Percentiles rank a stretch among this genome's conserved stretches.
Evolutionary conservation across 148 eudicot species (phyloP).

Genomic region (Chenopodium suecicum): DNA sequence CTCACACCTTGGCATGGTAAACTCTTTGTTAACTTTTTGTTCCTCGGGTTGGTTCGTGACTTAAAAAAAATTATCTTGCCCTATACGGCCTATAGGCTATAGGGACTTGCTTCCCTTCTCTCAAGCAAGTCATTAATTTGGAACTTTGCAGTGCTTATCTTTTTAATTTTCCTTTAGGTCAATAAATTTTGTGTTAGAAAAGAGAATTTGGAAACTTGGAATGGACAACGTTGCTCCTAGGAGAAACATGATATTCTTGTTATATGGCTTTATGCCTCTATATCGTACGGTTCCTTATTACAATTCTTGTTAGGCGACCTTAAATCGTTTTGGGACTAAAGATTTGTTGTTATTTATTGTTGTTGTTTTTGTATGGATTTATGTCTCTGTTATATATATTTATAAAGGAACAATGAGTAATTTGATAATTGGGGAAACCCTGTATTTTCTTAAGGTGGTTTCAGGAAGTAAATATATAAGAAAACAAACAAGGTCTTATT

Average conservation of each 20-base stretch:
- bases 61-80: not conserved
- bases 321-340: no score
- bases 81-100: no score
- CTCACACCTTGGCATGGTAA: not conserved
- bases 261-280: no score
- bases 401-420: no score
- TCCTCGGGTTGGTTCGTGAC: not conserved
- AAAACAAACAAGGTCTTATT: not conserved
- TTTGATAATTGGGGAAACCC: not conserved
- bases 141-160: not conserved
- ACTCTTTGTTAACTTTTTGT: not conserved
- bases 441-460: not conserved
- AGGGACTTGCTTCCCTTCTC: not conserved
- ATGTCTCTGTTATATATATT: no score
- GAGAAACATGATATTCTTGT: not conserved
- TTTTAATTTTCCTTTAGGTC: not conserved
- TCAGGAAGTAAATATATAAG: not conserved
- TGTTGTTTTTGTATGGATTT: no score
- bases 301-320: no score
- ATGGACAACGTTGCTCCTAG: no score
- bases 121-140: not conserved
- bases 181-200: no score
- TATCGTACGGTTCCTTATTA: no score
- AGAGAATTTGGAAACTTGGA: no score
- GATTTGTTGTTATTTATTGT: no score